phyloP scores from a whole-genome alignment of 2,329 filamentous ascomycete species.

The Tympanopsis confertula region DNA sequence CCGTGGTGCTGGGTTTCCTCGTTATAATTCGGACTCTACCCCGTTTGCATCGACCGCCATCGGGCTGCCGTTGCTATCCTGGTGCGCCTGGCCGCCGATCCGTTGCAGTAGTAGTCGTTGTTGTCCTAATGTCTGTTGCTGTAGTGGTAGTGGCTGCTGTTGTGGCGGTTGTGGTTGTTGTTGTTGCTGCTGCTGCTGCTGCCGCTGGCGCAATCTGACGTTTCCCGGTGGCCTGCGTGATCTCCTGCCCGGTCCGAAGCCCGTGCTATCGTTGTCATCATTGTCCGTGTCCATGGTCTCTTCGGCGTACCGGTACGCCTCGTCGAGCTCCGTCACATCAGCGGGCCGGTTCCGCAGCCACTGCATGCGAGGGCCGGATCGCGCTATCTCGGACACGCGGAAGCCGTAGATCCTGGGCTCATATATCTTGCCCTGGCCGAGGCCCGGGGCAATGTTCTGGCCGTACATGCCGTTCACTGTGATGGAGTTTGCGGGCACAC shows the following conservation, averaged over 20 bases:
- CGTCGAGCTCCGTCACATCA: constrained; percentile 58
- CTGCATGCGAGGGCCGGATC: constrained; percentile 62
- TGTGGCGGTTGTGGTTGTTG: too few species aligned
- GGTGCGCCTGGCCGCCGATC: too few species aligned
- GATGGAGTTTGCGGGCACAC: constrained; percentile 5
- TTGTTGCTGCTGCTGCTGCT: constrained; percentile 21
- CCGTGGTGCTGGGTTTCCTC: too few species aligned
- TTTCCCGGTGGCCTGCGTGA: constrained; percentile 31
- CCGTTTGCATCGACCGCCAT: constrained; percentile 45
- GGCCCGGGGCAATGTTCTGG: constrained; percentile 55
- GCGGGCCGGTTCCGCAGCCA: constrained; percentile 58
- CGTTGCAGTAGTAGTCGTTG: too few species aligned
- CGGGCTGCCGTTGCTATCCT: constrained; percentile 43
- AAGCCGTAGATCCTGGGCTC: constrained; percentile 68
- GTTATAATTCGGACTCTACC: constrained; percentile 43
- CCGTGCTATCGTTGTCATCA: neutral
- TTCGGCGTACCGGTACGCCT: constrained; percentile 22
- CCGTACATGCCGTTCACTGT: constrained; percentile 55
- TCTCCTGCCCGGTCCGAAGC: constrained; percentile 12
- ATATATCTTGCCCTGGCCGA: constrained; percentile 57
- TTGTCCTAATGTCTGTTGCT: too few species aligned
- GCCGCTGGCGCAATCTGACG: constrained; percentile 24
- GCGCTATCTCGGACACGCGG: constrained; percentile 57
- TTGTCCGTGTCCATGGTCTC: too few species aligned
- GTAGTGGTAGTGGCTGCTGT: too few species aligned